phyloP scores from a whole-genome alignment of 106 monocot species.

The Acorus gramineus region DNA sequence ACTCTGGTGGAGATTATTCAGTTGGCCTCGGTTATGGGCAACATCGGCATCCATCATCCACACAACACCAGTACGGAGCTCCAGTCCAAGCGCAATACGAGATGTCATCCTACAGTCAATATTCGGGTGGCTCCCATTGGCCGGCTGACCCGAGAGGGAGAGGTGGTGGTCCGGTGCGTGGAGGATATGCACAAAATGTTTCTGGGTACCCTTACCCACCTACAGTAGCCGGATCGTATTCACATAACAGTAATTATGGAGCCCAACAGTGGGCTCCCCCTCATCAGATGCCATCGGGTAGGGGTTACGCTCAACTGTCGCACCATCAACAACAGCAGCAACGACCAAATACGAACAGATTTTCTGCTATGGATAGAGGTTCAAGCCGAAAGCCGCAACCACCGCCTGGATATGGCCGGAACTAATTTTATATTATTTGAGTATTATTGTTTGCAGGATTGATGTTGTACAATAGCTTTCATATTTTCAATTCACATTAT shows the following conservation, averaged over 20 bases:
- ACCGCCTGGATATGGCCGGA: constrained; percentile 5
- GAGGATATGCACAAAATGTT: constrained; percentile 10
- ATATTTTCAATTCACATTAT: too few species aligned
- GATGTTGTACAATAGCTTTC: too few species aligned
- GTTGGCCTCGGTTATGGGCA: constrained; percentile 9
- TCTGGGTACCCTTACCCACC: constrained; percentile 1
- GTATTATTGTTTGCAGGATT: too few species aligned
- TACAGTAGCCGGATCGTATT: too few species aligned
- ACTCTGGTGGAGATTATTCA: constrained; percentile 4
- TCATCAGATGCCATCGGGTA: not conserved
- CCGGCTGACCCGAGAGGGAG: constrained; percentile 14
- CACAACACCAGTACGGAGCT: constrained; percentile 17
- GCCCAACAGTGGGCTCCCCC: constrained; percentile 21
- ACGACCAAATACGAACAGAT: constrained; percentile 32
- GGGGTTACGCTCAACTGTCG: constrained; percentile 1
- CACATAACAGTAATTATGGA: constrained; percentile 3
- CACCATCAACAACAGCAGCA: not conserved
- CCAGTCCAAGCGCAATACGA: constrained; percentile 1
- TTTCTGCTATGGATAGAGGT: constrained; percentile 26
- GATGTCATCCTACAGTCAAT: too few species aligned
- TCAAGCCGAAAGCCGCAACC: constrained; percentile 24
- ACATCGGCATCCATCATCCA: constrained; percentile 9
- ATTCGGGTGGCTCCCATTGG: constrained; percentile 16
- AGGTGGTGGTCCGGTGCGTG: not conserved
- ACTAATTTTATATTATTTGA: too few species aligned